Base-by-base conservation (phyloP, 2,329 filamentous ascomycete genomes). In the Apiospora phragmitis region DNA sequence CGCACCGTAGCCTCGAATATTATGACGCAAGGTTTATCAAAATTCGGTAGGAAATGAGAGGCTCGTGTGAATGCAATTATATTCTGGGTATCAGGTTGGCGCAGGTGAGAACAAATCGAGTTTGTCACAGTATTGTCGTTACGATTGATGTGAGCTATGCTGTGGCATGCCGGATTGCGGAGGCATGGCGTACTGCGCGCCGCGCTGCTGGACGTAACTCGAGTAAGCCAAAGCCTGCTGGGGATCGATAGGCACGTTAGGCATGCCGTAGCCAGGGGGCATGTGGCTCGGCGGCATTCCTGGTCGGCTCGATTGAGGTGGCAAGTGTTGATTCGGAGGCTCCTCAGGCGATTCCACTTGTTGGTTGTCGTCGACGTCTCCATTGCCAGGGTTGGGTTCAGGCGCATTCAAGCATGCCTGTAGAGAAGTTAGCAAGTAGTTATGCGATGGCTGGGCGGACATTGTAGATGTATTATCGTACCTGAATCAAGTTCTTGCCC, bases 401-500 rank as follows among this genome's bases (percentile, higher is more conserved):
- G 96, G 96, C 26, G 96, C 96, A 82, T 99, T 99, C 72, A 99
- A 85, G 81, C 96, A 99, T 68, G 96, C 95, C 95, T 98, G 77
- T 32, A 72, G 35, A 76, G 74, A 70, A 47, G 18, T 62, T 38
- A 62, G 55, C 32, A 62, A n/a, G 55, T n/a, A 21, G 55, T 18
- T 62, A 18, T 62, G 18, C 4, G 38, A 38, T 12, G 12, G 18
- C 21, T 9, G 55, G 32, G 21, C 29, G 7, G 18, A 38, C 55
- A 38, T 32, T 11, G 29, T 62, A 38, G 32, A 38, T n/a, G 21
- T 47, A 3, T 8, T 26, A 14, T 32, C 71, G 38, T 70, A 98
- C 96, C 91, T 99, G 96, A 76, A 99, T 98, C 75, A 99, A 87
- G 82, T 99, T 99, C 90, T 99, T 99, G 85, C 96, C 96, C 85